These are phyloP conservation scores for Ilex paraguariensis DNA, from an alignment of 305 asterid genomes.

Conservation along the genomic window DNA sequence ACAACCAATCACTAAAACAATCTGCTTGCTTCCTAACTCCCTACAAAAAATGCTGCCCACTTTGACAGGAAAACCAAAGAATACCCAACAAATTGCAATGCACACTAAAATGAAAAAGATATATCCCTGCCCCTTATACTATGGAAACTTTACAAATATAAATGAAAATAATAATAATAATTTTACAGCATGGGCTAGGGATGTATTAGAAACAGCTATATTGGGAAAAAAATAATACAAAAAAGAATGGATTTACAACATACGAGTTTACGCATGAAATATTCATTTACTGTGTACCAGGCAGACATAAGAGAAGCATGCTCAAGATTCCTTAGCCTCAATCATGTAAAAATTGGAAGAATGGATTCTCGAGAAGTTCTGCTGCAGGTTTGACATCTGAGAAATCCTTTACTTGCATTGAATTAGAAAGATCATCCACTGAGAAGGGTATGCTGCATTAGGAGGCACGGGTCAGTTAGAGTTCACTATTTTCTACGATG, in stretches of 20 bases:
- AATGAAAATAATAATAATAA: conserved; percentile 30
- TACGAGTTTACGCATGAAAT: conserved; percentile 1
- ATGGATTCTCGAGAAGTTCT: conserved; percentile 70
- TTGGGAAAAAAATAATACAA: conserved; percentile 12
- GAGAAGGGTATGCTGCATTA: conserved; percentile 93
- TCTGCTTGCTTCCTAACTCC: conserved; percentile 22
- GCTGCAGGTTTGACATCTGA: conserved; percentile 74
- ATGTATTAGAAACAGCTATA: conserved; percentile 9
- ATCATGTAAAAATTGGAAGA: conserved; percentile 83
- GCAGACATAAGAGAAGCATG: conserved; percentile 1
- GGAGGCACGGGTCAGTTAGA: conserved; percentile 9
- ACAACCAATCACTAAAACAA: conserved; percentile 23
- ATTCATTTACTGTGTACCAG: conserved; percentile 1
- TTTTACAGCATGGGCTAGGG: conserved; percentile 10
- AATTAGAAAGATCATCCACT: conserved; percentile 68
- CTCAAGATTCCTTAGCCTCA: conserved; percentile 40
- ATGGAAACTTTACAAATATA: conserved; percentile 27
- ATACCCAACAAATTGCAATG: conserved; percentile 17
- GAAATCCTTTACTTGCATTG: conserved; percentile 86
- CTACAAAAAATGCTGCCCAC: conserved; percentile 44
- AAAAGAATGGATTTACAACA: conserved; percentile 52
- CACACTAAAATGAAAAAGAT: conserved; percentile 19
- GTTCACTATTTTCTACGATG: background rate
- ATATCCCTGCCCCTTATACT: conserved; percentile 24
- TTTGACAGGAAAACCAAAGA: conserved; percentile 20